phyloP scores from a whole-genome alignment of 1,139 yeast genomes.

The Hansenula sp. region DNA sequence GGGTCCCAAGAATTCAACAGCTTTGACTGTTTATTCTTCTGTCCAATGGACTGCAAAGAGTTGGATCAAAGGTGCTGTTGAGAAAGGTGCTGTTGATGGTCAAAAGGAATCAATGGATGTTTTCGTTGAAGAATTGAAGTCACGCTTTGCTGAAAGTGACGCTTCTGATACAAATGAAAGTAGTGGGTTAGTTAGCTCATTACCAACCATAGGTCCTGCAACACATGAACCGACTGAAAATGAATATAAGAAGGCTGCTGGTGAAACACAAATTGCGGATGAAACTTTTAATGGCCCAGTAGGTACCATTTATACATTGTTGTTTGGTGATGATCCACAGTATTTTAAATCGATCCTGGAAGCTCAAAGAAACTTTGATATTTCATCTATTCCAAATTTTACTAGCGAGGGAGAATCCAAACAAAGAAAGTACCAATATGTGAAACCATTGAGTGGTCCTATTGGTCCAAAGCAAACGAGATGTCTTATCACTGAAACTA shows the following conservation, averaged over 20 bases:
- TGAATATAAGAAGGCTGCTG: constrained; percentile 47
- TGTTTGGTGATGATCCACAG: constrained; percentile 72
- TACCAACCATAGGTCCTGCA: constrained; percentile 49
- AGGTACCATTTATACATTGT: constrained; percentile 65
- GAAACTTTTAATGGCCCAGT: constrained; percentile 70
- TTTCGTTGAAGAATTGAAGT: constrained; percentile 40
- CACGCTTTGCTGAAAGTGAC: constrained; percentile 9
- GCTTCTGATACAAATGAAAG: constrained; percentile 17
- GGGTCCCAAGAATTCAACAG: constrained; percentile 71
- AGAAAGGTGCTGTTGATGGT: constrained; percentile 62
- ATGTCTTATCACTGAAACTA: constrained; percentile 71
- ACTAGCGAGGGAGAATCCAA: constrained; percentile 27
- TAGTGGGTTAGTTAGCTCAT: constrained; percentile 12
- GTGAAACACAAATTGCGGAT: constrained; percentile 61
- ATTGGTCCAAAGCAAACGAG: constrained; percentile 95
- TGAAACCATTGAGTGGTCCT: constrained; percentile 76
- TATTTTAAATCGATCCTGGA: constrained; percentile 53
- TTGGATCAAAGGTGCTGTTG: constrained; percentile 49
- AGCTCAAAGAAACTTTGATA: constrained; percentile 69
- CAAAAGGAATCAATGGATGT: constrained; percentile 53
- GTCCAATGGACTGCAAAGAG: constrained; percentile 75
- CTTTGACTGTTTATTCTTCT: constrained; percentile 57
- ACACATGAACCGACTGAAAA: constrained; percentile 52
- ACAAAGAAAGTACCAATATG: constrained; percentile 64
- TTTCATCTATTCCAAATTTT: constrained; percentile 55